Base-by-base conservation (phyloP, 2,329 filamentous ascomycete genomes). In the Chaetoscypha palmicola region DNA sequence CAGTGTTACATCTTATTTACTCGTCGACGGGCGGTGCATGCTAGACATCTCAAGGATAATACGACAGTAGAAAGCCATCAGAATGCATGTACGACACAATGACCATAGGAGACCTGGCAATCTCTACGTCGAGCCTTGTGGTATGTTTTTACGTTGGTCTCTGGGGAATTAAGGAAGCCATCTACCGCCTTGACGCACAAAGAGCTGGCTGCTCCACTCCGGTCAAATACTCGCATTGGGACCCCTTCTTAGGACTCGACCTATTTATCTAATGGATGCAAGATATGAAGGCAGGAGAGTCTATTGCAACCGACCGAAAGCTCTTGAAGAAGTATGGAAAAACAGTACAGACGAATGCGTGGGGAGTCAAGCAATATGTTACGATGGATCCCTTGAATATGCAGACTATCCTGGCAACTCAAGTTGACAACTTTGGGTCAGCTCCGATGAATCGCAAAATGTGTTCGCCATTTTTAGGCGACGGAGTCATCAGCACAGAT, bases 231-330 rank as follows among this genome's bases (percentile, higher is more conserved):
- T 43, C 17, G 33, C 41, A 43, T 12, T 31, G 26, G 12, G 41
- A 43, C n/a, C 41, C 41, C 7, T 17, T 43, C 23, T 26, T 43
- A 1, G 41, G 41, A 23, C 8, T 43, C 7, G 41, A 43, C 17
- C 24, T 43, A 2, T 42, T 42, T 12, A 10, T 36, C 5, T 22
- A 20, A 30, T 28, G 40, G 16, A 28, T 36, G 11, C 21, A 35
- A 2, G 40, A 37, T 17, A 43, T 43, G 40, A 43, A 43, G 8
- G 22, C 21, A 20, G 32, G 40, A 3, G 32, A 43, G n/a, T 43
- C 40, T 2, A 28, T 43, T 1, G 40, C 40, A 20, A 43, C 40
- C 8, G 40, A 43, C 19, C 1, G 22, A 20, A 36, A 36, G 8
- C 21, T 43, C 17, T n/a, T 43, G 21, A 30, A 43, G 2, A 43